phyloP scores from a whole-genome alignment of 2,329 filamentous ascomycete genomes.

The Trichophyton benhamiae region DNA sequence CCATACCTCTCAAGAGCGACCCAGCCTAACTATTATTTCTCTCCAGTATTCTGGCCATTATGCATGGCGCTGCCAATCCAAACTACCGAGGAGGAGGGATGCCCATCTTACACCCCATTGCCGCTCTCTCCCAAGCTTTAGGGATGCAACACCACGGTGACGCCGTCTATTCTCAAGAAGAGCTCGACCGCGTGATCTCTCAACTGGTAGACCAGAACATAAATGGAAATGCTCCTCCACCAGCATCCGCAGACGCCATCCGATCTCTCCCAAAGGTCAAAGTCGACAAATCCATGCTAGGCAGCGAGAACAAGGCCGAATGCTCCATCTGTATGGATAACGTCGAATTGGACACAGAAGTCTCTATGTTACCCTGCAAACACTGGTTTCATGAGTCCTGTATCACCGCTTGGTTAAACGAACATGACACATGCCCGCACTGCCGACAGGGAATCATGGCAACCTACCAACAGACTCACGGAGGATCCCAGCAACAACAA shows the following conservation, averaged over 20 bases:
- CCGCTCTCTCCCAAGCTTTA: slow-evolving; percentile 7
- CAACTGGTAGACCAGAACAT: slow-evolving; percentile 72
- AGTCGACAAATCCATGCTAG: slow-evolving; percentile 58
- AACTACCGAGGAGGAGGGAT: neutral
- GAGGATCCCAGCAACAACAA: neutral
- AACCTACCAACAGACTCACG: neutral
- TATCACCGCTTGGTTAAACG: slow-evolving; percentile 68
- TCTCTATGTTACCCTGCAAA: slow-evolving; percentile 68
- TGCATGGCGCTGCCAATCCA: neutral
- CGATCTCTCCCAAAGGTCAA: slow-evolving; percentile 57
- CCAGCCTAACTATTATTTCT: neutral
- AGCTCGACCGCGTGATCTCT: slow-evolving; percentile 75
- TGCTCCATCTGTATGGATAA: slow-evolving; percentile 94
- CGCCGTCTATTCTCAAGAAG: slow-evolving; percentile 81
- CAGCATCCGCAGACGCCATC: slow-evolving; percentile 65
- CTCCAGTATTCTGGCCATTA: neutral
- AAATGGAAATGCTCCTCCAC: slow-evolving; percentile 65
- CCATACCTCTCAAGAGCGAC: neutral
- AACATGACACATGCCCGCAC: slow-evolving; percentile 81
- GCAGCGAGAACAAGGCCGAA: slow-evolving; percentile 55
- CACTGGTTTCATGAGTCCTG: slow-evolving; percentile 90
- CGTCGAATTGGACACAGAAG: slow-evolving; percentile 58
- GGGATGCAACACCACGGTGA: slow-evolving; percentile 28
- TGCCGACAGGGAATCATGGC: slow-evolving; percentile 31
- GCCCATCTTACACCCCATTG: slow-evolving; percentile 1